phyloP scores from a whole-genome alignment of 2,329 filamentous ascomycete species.

The Coniochaeta hoffmannii region DNA sequence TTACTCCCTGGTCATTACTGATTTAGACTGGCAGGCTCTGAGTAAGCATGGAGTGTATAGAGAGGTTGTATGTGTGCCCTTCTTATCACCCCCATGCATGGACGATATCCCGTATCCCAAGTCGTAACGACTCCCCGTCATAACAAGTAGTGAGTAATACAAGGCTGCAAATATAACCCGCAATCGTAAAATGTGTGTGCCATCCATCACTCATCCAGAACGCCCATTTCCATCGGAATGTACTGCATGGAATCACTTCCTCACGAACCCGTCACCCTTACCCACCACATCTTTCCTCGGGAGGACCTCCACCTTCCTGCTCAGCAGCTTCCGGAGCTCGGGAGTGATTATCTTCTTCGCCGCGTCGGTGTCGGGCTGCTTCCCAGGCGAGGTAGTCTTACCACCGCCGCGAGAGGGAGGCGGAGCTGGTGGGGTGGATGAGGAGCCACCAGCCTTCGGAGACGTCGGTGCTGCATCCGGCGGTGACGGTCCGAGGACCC shows the following conservation, averaged over 20 bases:
- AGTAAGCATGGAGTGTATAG: no score
- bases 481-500: neutral
- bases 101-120: neutral
- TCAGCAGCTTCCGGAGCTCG: constrained; percentile 47
- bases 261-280: constrained; percentile 15
- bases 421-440: neutral
- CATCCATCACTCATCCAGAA: neutral
- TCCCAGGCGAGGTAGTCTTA: constrained; percentile 22
- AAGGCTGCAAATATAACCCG: neutral
- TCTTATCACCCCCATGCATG: neutral
- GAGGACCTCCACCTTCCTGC: constrained; percentile 37
- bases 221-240: no score
- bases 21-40: no score
- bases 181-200: neutral
- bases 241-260: constrained; percentile 2
- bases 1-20: no score
- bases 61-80: no score
- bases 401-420: constrained; percentile 14
- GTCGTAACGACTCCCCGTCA: neutral
- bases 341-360: constrained; percentile 45
- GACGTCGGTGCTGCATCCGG: neutral
- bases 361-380: constrained; percentile 19
- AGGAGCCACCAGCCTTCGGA: neutral
- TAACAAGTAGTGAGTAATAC: neutral
- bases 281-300: constrained; percentile 21